Evolutionary conservation across 805 yeast species (phyloP), one percentile per base, ranked within the genome.

Genomic region (Cyberlindnera petersonii): DNA sequence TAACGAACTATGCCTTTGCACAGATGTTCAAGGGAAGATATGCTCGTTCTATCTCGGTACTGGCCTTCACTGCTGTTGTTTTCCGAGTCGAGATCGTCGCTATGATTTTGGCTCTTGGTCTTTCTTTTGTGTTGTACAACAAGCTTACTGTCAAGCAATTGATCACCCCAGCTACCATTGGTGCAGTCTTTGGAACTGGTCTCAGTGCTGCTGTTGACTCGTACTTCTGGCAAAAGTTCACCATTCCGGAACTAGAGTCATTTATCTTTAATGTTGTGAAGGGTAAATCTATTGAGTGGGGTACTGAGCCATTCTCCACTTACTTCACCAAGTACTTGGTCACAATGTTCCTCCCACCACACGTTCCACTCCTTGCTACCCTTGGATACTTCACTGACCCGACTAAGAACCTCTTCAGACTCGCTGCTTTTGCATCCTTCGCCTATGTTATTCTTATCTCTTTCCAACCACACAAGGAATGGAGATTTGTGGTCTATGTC

Each of bases 401-500:
- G 19, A 55, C 57, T 13, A 52, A 55, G 17, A 54, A 52, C 16
- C 51, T 54, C 1, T 50, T 76, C 26, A 69, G 74, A 28, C 60
- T 79, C 6, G 53, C 80, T 20, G 67, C 74, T 2, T 43, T 73
- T 14, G 66, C 86, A 1, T 64, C 83, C 0, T 29, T 79, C 1
- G 35, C 74, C 13, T 89, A 67, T 54, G 69, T 88, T n/a, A 44
- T 65, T 2, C 52, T 77, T 5, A 71, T 88, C 72, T 87, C 96
- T 0, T 58, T 81, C 36, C 93, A 85, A 59, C 88, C 93, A 3
- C 97, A 91, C 53, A 91, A 91, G 58, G 98, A 91, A 65, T 86
- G 95, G 95, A 74, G 97, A 50, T 91, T 91, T 54, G 77, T 91
- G 28, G 66, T 82, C 14, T 91, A 89, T 59, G 65, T 79, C 0